phyloP scores from a whole-genome alignment of 768 basidiomycete genomes.

The Cyclocybe aegerita region DNA sequence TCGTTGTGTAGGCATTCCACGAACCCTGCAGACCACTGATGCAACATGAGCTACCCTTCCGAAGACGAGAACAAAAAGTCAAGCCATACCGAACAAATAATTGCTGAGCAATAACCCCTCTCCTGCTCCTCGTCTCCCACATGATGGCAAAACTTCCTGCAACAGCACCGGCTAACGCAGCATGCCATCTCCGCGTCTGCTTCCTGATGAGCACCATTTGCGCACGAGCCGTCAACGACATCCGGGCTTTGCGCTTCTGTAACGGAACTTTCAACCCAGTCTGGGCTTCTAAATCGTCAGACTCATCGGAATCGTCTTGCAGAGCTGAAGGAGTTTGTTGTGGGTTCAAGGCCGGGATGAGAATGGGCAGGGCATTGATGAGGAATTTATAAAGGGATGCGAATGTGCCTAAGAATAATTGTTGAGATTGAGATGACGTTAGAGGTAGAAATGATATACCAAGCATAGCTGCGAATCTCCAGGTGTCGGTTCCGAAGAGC shows the following conservation, averaged over 20 bases:
- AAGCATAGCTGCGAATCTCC: conserved; percentile 86
- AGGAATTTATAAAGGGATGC: conserved; percentile 77
- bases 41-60: background rate
- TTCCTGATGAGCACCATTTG: conserved; percentile 65
- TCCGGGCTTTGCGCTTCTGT: conserved; percentile 41
- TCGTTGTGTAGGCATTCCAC: conserved; percentile 76
- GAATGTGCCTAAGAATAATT: conserved; percentile 55
- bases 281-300: conserved; percentile 23
- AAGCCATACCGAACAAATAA: conserved; percentile 77
- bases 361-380: conserved; percentile 73
- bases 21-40: conserved; percentile 84
- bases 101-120: conserved; percentile 78
- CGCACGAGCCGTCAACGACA: conserved; percentile 63
- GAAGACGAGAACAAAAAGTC: background rate
- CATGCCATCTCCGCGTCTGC: conserved; percentile 74
- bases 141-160: conserved; percentile 73
- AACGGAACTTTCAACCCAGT: conserved; percentile 28
- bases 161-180: conserved; percentile 73
- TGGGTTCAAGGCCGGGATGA: conserved; percentile 52
- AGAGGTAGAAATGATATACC: conserved; percentile 38
- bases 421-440: background rate
- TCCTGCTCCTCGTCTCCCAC: conserved; percentile 69
- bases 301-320: conserved; percentile 26
- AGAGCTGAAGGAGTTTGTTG: conserved; percentile 21
- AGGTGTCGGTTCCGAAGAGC: conserved; percentile 79